Percentiles rank a stretch among this genome's conserved stretches.
Conservation (phyloP, 768 basidiomycete genomes). For the Boletus rubropictus region DNA sequence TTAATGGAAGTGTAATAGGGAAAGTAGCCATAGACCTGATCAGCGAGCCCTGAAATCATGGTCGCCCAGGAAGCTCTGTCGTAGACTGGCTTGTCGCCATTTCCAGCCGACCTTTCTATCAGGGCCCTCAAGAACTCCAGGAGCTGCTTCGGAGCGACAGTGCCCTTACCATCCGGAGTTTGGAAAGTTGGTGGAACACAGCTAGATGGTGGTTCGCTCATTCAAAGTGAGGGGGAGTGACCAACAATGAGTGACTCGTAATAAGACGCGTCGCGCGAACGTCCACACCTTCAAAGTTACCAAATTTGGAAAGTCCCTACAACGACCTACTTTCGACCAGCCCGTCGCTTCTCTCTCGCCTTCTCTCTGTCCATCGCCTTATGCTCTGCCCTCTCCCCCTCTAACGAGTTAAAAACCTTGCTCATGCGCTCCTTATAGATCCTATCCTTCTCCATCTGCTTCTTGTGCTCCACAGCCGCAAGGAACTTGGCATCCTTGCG, state of each 20-base stretch:
- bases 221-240: constrained; percentile 2
- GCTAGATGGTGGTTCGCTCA: constrained; percentile 26
- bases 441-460: constrained; percentile 79
- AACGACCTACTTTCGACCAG: constrained; percentile 58
- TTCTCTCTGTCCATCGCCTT: constrained; percentile 88
- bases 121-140: constrained; percentile 40
- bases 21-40: constrained; percentile 49
- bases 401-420: constrained; percentile 68
- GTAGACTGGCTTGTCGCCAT: constrained; percentile 27
- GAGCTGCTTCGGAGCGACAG: constrained; percentile 34
- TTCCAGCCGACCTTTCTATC: constrained; percentile 30
- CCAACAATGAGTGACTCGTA: not conserved
- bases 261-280: not conserved
- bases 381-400: constrained; percentile 90
- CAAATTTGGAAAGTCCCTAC: constrained; percentile 10
- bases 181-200: constrained; percentile 28
- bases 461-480: constrained; percentile 79
- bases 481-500: constrained; percentile 94
- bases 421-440: constrained; percentile 80
- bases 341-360: constrained; percentile 64
- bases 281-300: not conserved
- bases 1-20: constrained; percentile 45
- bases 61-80: constrained; percentile 44
- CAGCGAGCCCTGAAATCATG: constrained; percentile 46
- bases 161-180: constrained; percentile 23